Base-by-base conservation (phyloP, 306 rosid species). In the Cyamopsis tetragonoloba region DNA sequence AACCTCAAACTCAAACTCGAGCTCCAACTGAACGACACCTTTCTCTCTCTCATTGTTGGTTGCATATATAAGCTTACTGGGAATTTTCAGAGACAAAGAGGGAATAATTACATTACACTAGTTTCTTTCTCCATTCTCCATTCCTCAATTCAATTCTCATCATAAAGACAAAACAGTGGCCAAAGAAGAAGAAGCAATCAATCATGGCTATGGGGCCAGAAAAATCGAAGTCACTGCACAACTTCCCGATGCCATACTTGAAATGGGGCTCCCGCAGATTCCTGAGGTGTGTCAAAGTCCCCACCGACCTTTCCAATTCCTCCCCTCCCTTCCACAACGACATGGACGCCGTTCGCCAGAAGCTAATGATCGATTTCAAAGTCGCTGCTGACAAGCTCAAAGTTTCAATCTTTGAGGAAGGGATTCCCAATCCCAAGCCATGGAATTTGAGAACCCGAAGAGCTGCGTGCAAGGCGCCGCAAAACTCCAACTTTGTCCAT, bases 381-480 rank as follows among this genome's bases (percentile, higher is more conserved):
- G 62, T 47, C 72, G 77, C 75, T 49, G 58, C 73, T 20, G 73
- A 78, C 71, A 78, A 71, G 50, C 81, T 71, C 57, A 75, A 78
- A 65, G 61, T 79, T 39, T 75, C 83, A 4, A 60, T 82, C 65
- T 46, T 47, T 12, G 66, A 74, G 2, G 73, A 74, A 51, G 71
- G 51, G 4, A 50, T 8, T 10, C 8, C 7, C 17, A 23, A 47
- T 47, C 13, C 4, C 0, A 47, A 2, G 0, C 20, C 49, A 1
- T 81, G 82, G 86, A 77, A 81, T 68, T 55, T 77, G 44, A 70
- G 86, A 75, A 70, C 83, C 3, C 26, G 79, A 35, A 53, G 83
- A 66, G 83, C 90, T 63, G 80, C 87, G 13, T 82, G 83, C 58
- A 85, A 73, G 61, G 83, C 80, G 1, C 81, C 80, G 4, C 38